Evolutionary conservation across 805 yeast species (phyloP).

Genomic region (Metahyphopichia silvanorum): DNA sequence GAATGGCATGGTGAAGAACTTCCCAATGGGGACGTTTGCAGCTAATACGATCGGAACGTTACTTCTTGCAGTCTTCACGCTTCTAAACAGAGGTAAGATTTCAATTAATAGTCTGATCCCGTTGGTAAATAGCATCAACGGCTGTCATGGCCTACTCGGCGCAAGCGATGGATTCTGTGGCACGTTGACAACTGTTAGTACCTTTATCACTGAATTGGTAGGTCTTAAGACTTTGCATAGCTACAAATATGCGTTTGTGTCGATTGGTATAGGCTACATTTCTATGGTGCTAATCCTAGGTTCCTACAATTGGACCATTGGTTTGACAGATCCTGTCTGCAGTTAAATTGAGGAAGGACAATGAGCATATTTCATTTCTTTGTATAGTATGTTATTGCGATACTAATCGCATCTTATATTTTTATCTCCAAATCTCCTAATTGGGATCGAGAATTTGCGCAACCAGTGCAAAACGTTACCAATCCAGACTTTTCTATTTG

Average conservation of each 20-base stretch:
- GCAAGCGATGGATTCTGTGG: constrained; percentile 70
- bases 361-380: neutral
- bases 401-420: too few species aligned
- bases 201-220: constrained; percentile 68
- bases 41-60: constrained; percentile 49
- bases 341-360: constrained; percentile 1
- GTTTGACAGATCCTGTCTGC: constrained; percentile 30
- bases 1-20: constrained; percentile 41
- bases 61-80: constrained; percentile 40
- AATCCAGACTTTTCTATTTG: neutral
- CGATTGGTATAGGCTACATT: constrained; percentile 47
- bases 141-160: constrained; percentile 54
- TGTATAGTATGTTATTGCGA: neutral
- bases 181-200: constrained; percentile 68
- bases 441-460: constrained; percentile 1
- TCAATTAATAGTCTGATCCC: constrained; percentile 10
- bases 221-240: constrained; percentile 26
- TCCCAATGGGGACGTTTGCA: constrained; percentile 52
- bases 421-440: constrained; percentile 1
- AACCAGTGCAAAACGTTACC: neutral
- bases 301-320: constrained; percentile 65
- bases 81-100: constrained; percentile 44
- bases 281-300: constrained; percentile 63
- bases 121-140: constrained; percentile 26
- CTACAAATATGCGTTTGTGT: constrained; percentile 48